phyloP scores from a whole-genome alignment of 83 land plant species.

The Picea mariana region DNA sequence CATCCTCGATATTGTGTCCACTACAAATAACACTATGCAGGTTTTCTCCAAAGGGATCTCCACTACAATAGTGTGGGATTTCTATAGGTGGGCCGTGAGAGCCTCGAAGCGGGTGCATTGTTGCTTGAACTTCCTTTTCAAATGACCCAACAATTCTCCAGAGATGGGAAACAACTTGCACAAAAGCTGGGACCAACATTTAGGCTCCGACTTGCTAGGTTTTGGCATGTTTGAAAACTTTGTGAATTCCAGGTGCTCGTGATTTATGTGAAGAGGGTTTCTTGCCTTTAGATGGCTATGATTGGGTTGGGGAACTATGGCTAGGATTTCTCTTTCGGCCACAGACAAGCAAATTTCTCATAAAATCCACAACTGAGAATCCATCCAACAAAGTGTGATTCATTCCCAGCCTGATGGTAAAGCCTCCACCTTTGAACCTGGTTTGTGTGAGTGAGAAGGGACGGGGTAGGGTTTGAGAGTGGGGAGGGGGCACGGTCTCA shows the following conservation, averaged over 20 bases:
- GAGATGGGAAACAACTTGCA: constrained; percentile 23
- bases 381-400: constrained; percentile 44
- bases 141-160: constrained; percentile 12
- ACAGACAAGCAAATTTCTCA: constrained; percentile 30
- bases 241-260: no score
- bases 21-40: constrained; percentile 28
- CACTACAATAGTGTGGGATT: constrained; percentile 15
- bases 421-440: constrained; percentile 45
- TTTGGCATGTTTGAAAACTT: no score
- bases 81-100: constrained; percentile 36
- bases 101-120: constrained; percentile 30
- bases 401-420: constrained; percentile 29
- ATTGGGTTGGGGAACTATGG: no score
- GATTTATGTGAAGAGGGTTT: no score
- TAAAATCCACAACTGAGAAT: constrained; percentile 15
- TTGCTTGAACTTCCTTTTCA: constrained; percentile 25
- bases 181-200: no score
- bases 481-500: no score
- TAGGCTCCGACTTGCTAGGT: no score
- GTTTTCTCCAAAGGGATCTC: constrained; percentile 4
- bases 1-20: constrained; percentile 32
- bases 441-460: constrained; percentile 12
- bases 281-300: no score
- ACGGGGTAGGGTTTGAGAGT: no score
- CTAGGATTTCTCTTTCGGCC: constrained; percentile 8